A percentile compares a stretch with the other conserved stretches of the same genome.
phyloP scores from a whole-genome alignment of 768 basidiomycete species.

The Calocybe gangraenosa region DNA sequence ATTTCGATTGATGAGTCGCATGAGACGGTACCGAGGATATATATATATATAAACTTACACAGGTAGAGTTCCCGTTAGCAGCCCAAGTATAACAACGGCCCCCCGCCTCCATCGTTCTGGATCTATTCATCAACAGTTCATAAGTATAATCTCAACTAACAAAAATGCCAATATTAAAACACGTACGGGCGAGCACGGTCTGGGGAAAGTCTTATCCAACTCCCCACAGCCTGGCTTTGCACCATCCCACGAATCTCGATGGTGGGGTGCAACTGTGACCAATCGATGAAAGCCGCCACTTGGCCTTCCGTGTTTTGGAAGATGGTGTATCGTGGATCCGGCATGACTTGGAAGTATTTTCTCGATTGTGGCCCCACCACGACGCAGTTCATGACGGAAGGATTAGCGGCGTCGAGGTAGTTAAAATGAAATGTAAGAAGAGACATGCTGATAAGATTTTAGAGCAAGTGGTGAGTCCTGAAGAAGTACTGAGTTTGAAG shows the following conservation, averaged over 20 bases:
- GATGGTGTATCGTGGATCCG: neutral
- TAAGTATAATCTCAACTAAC: too few species aligned
- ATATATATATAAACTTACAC: constrained; percentile 17
- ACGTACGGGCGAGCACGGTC: neutral
- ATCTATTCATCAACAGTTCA: constrained; percentile 19
- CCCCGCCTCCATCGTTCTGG: constrained; percentile 34
- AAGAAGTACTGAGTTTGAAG: neutral
- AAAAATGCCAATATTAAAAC: too few species aligned
- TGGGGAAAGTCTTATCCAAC: constrained; percentile 27
- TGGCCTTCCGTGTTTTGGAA: neutral
- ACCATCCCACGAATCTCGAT: constrained; percentile 1
- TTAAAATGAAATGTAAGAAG: constrained; percentile 29
- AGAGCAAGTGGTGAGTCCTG: neutral
- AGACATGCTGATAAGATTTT: neutral
- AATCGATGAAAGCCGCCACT: constrained; percentile 6
- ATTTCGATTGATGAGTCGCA: too few species aligned
- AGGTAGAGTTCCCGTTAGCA: constrained; percentile 20
- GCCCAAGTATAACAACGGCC: constrained; percentile 39
- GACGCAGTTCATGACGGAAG: constrained; percentile 37
- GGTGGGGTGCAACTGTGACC: neutral
- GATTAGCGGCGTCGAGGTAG: constrained; percentile 24
- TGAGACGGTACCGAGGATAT: neutral
- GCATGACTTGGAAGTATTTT: constrained; percentile 3
- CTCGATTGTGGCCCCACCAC: constrained; percentile 28
- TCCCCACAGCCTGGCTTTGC: constrained; percentile 21